Evolutionary conservation across 352 stramenopile species (phyloP).

Genomic region (Phytophthora brassicae): DNA sequence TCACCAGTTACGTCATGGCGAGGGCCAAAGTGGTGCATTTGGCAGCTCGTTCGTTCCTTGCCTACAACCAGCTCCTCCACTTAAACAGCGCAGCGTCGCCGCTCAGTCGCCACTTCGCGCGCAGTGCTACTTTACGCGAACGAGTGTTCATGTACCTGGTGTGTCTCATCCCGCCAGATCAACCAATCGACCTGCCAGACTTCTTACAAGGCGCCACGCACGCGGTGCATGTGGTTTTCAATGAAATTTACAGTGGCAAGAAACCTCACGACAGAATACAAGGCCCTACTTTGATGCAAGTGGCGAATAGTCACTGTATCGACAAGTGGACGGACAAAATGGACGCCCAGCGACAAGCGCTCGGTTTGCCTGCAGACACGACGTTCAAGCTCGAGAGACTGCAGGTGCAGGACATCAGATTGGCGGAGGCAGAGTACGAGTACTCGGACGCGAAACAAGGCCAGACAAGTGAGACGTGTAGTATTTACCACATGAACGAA

Average conservation of each 20-base stretch:
- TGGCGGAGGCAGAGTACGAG: conserved; percentile 40
- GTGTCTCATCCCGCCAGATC: conserved; percentile 42
- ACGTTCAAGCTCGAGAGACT: conserved; percentile 34
- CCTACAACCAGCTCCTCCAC: conserved; percentile 41
- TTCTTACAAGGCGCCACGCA: conserved; percentile 42
- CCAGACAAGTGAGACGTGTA: conserved; percentile 32
- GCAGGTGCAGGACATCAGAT: conserved; percentile 25
- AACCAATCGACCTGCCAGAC: conserved; percentile 41
- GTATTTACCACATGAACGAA: conserved; percentile 47
- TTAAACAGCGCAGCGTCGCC: conserved; percentile 32
- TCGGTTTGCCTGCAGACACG: conserved; percentile 17
- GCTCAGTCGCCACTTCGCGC: conserved; percentile 33
- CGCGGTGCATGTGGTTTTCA: conserved; percentile 29
- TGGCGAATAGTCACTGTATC: conserved; percentile 28
- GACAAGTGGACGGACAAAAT: conserved; percentile 30
- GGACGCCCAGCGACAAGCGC: conserved; percentile 16
- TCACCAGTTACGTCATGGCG: conserved; percentile 33
- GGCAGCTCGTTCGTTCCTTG: conserved; percentile 34
- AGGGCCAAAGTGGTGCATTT: conserved; percentile 48
- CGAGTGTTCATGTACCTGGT: conserved; percentile 51
- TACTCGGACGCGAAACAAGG: conserved; percentile 24
- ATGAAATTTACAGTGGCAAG: conserved; percentile 23
- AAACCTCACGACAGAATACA: conserved; percentile 2
- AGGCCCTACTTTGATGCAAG: conserved; percentile 3
- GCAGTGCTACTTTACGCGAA: conserved; percentile 30